These are phyloP conservation scores for Acacia acuminata DNA, from an alignment of 306 rosid genomes.

Conservation along the genomic window DNA sequence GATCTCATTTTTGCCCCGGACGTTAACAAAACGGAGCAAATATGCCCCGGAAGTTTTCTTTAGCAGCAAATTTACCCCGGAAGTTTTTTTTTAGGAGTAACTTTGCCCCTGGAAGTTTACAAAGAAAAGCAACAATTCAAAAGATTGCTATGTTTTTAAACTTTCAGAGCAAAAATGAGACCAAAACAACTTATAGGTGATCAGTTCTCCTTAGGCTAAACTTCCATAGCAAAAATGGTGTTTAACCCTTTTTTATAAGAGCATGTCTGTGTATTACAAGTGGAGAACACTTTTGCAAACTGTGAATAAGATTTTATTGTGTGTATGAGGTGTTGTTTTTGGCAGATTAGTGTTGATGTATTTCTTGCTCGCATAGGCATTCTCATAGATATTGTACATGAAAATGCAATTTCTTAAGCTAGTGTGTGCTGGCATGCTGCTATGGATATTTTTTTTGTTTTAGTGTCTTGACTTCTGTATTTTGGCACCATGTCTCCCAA, in stretches of 20 bases:
- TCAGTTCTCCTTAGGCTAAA: no score
- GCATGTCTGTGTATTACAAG: not conserved
- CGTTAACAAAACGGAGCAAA: no score
- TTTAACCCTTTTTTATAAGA: not conserved
- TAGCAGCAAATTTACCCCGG: no score
- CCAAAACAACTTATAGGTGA: no score
- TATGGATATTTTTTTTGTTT: not conserved
- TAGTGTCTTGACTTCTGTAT: not conserved
- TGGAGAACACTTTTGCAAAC: not conserved
- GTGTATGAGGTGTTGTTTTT: not conserved
- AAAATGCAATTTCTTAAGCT: conserved; percentile 2
- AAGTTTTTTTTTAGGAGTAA: no score
- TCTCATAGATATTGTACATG: conserved; percentile 4
- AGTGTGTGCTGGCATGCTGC: conserved; percentile 17
- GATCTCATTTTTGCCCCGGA: no score
- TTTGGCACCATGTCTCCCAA: conserved; percentile 7
- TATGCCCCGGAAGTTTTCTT: no score
- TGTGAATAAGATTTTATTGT: not conserved
- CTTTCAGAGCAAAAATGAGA: no score
- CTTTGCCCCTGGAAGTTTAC: no score
- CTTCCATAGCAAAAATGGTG: no score
- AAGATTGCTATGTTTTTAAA: no score
- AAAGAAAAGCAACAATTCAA: no score
- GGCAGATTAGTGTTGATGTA: not conserved
- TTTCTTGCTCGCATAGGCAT: not conserved